Evolutionary conservation across 148 eudicot genomes (phyloP), one percentile per base, ranked within the genome.

Genomic region (Fagopyrum esculentum): DNA sequence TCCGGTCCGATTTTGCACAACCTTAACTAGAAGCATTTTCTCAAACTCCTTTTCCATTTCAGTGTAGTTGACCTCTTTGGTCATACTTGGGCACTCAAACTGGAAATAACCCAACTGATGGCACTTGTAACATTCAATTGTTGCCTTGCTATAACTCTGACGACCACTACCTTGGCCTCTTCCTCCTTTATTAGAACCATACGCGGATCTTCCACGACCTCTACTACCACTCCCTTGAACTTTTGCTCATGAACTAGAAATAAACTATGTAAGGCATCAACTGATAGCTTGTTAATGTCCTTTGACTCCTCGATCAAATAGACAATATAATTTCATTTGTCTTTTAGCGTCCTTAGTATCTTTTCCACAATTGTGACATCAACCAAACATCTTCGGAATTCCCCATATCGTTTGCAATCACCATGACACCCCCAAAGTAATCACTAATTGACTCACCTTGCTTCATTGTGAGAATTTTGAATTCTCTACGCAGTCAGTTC

Each of bases 281-380:
- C n/a, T n/a, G 81, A 75, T 44, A 79, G 71, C 13, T 72, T 44
- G 12, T 79, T 75, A 11, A 73, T 66, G 50, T 73, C 55, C 15
- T 79, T 79, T 6, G 75, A 75, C 30, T 79, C 81, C 46, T 79
- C 75, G 22, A 79, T 75, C 0, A 71, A 79, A 46, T 69, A 75
- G 3, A 79, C 78, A 52, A 79, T 50, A n/a, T n/a, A n/a, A n/a
- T n/a, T n/a, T n/a, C n/a, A n/a, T n/a, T n/a, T n/a, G n/a, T n/a
- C n/a, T n/a, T 16, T 69, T 29, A 75, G 54, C 48, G 44, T 64
- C 9, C 76, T 45, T 12, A 80, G 60, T 13, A 80, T 80, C 54
- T 80, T 76, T 44, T 80, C 82, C 3, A 80, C 79, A 45, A 76
- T 52, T 0, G 22, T 63, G 52, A 66, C 72, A 52, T 73, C 77